These are phyloP conservation scores for Eimeria necatrix DNA, from an alignment of 169 alveolate species.

Conservation along the genomic window DNA sequence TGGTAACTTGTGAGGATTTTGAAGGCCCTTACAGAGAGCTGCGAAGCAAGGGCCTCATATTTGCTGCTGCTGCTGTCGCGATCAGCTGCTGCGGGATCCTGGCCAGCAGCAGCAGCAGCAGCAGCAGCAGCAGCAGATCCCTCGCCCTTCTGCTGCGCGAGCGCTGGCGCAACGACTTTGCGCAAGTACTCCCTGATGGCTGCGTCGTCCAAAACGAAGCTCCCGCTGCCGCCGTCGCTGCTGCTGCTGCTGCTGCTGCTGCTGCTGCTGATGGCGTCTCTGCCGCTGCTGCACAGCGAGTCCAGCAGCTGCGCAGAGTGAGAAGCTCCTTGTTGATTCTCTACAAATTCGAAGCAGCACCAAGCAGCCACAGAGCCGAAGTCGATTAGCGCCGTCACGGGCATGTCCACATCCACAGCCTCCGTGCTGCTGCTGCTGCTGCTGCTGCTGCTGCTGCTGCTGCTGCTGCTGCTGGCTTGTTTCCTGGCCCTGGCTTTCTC, in stretches of 20 bases:
- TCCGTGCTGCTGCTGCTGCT: constrained; percentile 34
- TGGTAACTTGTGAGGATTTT: constrained; percentile 46
- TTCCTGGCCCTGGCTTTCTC: constrained; percentile 10
- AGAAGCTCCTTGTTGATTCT: neutral
- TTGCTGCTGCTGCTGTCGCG: neutral
- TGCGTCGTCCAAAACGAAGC: constrained; percentile 17
- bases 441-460: constrained; percentile 41
- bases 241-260: constrained; percentile 63
- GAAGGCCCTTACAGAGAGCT: constrained; percentile 57
- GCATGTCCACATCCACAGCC: constrained; percentile 11
- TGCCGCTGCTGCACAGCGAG: constrained; percentile 58
- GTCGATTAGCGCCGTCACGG: constrained; percentile 72
- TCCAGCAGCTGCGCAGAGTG: constrained; percentile 24
- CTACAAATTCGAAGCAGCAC: constrained; percentile 52
- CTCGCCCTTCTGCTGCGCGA: constrained; percentile 16
- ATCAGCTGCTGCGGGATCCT: neutral
- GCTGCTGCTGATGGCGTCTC: constrained; percentile 1
- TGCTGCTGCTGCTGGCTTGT: constrained; percentile 8
- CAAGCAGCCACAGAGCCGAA: constrained; percentile 77
- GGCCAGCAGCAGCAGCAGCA: neutral
- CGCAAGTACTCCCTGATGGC: neutral
- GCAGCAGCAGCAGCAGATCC: neutral
- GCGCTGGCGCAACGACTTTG: neutral
- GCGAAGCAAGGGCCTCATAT: constrained; percentile 8
- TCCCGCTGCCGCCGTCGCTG: constrained; percentile 16